Base-by-base conservation (phyloP, 192 early-diverging fungal genomes). In the Coemansia sp. region DNA sequence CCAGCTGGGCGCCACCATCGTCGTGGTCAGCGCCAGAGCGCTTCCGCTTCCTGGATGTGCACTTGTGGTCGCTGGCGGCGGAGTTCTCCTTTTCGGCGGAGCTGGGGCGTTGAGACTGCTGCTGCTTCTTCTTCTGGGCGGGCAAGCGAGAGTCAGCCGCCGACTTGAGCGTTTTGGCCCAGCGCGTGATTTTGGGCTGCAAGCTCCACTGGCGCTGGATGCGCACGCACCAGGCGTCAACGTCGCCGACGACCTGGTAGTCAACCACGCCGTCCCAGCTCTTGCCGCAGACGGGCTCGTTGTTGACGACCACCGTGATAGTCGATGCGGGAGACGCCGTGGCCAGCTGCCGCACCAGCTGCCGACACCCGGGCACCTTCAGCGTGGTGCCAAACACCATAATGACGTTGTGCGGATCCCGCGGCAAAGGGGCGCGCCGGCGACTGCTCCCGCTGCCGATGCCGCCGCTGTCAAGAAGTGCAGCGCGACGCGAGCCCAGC, bases 331-430 rank as follows among this genome's bases (percentile, higher is more conserved):
- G 64, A 39, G 81, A 64, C 21, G 75, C 73, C 9, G 44, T 66
- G 21, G 81, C 81, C 63, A 83, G 63, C 23, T 66, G 65, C 19
- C 59, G 58, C 26, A 83, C 76, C 13, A 83, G 81, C 76, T 83
- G 75, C 16, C 70, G 68, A 47, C 81, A 83, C 1, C 85, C 85
- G 40, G 75, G 81, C 23, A 86, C 79, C 61, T 85, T 85, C 2
- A 86, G 71, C 12, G 85, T 85, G 18, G 85, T 86, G 42, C 85
- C 85, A 63, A 86, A 79, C 12, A 86, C 71, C 65, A 86, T 56
- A 10, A 86, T 56, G 16, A 86, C 70, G 44, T 86, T 79, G 18
- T 70, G 44, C 0, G 61, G 56, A 0, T 54, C 52, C 8, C 52
- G 21, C 11, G 52, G 52, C 23, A 26, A 12, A 1, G 52, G 9